These are phyloP conservation scores for Hypoxylon rubiginosum DNA, from an alignment of 2,329 filamentous ascomycete species.

Conservation along the genomic window DNA sequence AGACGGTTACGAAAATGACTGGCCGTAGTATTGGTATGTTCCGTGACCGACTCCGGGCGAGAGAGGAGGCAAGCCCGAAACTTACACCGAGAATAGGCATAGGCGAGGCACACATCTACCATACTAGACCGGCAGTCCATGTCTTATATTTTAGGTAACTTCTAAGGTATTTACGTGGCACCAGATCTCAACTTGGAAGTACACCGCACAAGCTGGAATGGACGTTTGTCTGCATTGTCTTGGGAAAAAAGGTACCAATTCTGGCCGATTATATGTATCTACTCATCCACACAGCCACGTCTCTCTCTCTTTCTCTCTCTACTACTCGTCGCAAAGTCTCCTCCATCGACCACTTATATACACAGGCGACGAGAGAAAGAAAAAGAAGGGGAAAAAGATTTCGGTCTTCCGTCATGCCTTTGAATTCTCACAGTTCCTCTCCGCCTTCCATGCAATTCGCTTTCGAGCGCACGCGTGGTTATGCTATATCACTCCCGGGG, in stretches of 20 bases:
- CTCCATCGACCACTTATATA: constrained; percentile 33
- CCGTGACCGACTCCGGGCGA: too few species aligned
- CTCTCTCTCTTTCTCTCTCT: neutral
- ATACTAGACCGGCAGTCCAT: too few species aligned
- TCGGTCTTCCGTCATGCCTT: constrained; percentile 8
- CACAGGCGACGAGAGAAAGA: constrained; percentile 25
- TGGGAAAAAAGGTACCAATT: constrained; percentile 33
- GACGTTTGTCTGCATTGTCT: neutral
- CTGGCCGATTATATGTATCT: constrained; percentile 44
- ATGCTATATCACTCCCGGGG: constrained; percentile 40
- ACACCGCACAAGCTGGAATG: neutral
- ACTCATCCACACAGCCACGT: constrained; percentile 18
- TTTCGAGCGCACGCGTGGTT: constrained; percentile 11
- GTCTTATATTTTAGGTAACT: too few species aligned
- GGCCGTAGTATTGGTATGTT: too few species aligned
- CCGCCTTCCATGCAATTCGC: constrained; percentile 20
- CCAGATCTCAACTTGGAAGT: neutral
- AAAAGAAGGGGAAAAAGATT: neutral
- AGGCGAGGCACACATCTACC: too few species aligned
- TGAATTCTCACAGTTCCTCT: constrained; percentile 2
- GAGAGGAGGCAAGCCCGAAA: too few species aligned
- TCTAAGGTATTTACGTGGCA: too few species aligned
- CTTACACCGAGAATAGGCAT: too few species aligned
- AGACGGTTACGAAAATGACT: too few species aligned
- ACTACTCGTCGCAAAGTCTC: constrained; percentile 13